These are phyloP conservation scores for Epithemia pelagica DNA, from an alignment of 108 stramenopile species.

Conservation along the genomic window DNA sequence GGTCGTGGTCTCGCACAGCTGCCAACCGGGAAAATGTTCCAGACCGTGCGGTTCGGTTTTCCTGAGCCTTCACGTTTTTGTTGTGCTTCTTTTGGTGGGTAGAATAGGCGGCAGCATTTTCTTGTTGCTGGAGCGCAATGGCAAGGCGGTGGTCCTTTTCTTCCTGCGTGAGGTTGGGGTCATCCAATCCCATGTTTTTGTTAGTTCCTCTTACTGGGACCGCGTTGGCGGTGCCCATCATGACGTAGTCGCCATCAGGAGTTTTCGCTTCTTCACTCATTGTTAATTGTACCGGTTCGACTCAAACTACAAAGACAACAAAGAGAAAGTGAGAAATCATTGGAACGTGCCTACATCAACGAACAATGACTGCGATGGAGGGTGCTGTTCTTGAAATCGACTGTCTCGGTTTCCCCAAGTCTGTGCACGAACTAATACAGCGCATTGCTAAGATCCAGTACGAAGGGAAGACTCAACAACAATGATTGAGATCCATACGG, in stretches of 20 bases:
- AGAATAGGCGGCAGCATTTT: slow-evolving; percentile 79
- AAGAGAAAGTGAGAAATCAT: neutral
- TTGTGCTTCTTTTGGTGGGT: slow-evolving; percentile 79
- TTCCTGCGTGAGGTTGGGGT: slow-evolving; percentile 79
- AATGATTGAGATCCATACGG: no score
- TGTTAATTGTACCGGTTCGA: slow-evolving; percentile 1
- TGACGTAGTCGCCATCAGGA: slow-evolving; percentile 79
- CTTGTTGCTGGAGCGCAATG: slow-evolving; percentile 85
- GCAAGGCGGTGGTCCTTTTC: slow-evolving; percentile 84
- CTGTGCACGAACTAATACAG: no score
- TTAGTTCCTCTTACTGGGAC: slow-evolving; percentile 15
- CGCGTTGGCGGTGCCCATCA: slow-evolving; percentile 49
- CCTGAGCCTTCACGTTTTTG: slow-evolving; percentile 44
- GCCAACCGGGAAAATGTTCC: slow-evolving; percentile 66
- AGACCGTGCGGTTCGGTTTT: slow-evolving; percentile 72
- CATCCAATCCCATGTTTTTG: slow-evolving; percentile 38
- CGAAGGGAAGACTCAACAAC: no score
- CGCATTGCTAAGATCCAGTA: no score
- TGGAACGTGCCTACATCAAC: no score
- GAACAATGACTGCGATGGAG: no score
- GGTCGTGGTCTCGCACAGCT: slow-evolving; percentile 77
- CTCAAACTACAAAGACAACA: neutral
- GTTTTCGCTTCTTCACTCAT: slow-evolving; percentile 88
- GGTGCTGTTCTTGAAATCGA: no score
- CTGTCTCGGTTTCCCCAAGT: no score